These are phyloP conservation scores for Nidula microcarpa DNA, from an alignment of 768 basidiomycete genomes.

Conservation along the genomic window DNA sequence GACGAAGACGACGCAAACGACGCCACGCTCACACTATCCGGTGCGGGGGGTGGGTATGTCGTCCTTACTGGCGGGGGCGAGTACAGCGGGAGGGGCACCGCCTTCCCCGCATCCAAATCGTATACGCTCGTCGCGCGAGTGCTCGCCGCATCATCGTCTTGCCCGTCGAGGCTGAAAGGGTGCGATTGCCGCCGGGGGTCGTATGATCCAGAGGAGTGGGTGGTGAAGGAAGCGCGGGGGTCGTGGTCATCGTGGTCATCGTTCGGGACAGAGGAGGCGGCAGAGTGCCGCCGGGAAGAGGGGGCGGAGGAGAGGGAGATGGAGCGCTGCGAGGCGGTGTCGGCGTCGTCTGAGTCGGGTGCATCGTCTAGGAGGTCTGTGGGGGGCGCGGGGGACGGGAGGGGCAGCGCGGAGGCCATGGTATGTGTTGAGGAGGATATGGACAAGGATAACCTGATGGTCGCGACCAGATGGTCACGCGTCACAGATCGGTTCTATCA, in stretches of 20 bases:
- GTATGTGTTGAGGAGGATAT: background rate
- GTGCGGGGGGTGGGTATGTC: constrained; percentile 58
- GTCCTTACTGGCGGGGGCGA: constrained; percentile 10
- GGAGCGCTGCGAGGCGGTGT: constrained; percentile 77
- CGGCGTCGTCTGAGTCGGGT: constrained; percentile 51
- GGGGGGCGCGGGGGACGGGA: constrained; percentile 24
- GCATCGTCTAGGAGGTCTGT: constrained; percentile 25
- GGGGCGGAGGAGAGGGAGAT: constrained; percentile 71
- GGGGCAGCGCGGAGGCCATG: constrained; percentile 24
- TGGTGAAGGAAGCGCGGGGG: constrained; percentile 1
- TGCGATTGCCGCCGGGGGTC: constrained; percentile 21
- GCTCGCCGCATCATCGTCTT: constrained; percentile 9
- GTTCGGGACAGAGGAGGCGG: background rate
- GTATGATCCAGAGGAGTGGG: background rate
- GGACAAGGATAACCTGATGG: background rate
- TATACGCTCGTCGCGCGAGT: constrained; percentile 32
- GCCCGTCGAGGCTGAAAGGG: constrained; percentile 16
- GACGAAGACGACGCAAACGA: constrained; percentile 67
- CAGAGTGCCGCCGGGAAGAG: constrained; percentile 45
- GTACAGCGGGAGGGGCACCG: constrained; percentile 44
- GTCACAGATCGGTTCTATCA: no score
- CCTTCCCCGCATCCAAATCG: constrained; percentile 35
- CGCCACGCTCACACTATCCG: constrained; percentile 52
- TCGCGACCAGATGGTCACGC: background rate
- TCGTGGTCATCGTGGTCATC: background rate